These are phyloP conservation scores for Echinosophora koreensis DNA, from an alignment of 306 rosid species.

Conservation along the genomic window DNA sequence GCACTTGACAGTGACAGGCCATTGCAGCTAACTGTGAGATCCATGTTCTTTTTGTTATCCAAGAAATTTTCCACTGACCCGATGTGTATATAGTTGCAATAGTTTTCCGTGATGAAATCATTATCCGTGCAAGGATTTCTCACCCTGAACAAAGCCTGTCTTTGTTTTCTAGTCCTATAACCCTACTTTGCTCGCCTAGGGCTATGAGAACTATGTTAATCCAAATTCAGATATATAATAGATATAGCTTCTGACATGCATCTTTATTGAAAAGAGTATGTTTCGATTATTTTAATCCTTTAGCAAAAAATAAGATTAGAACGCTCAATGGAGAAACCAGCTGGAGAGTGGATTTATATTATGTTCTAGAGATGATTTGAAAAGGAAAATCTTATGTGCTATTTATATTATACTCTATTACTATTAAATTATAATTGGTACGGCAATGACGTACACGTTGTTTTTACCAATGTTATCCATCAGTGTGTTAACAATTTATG, in stretches of 20 bases:
- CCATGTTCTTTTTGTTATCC: conserved; percentile 45
- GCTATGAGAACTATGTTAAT: conserved; percentile 45
- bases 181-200: conserved; percentile 47
- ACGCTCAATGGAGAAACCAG: neutral
- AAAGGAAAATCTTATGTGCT: neutral
- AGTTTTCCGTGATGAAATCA: conserved; percentile 39
- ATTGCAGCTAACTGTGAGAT: conserved; percentile 53
- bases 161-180: conserved; percentile 38
- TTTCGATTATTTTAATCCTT: conserved; percentile 47
- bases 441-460: neutral
- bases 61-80: conserved; percentile 47
- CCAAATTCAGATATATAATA: conserved; percentile 15
- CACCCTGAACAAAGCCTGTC: conserved; percentile 41
- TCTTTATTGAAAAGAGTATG: conserved; percentile 44
- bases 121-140: conserved; percentile 43
- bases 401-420: neutral
- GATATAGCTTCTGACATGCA: conserved; percentile 49
- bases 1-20: conserved; percentile 49
- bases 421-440: neutral
- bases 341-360: neutral
- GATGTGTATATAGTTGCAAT: conserved; percentile 42
- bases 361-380: conserved; percentile 23
- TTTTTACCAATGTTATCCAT: neutral
- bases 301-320: neutral
- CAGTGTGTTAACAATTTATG: no score